Percentiles rank a stretch among this genome's conserved stretches.
phyloP scores from a whole-genome alignment of 1,139 yeast genomes.

The Yamadazyma songkhlaensis region DNA sequence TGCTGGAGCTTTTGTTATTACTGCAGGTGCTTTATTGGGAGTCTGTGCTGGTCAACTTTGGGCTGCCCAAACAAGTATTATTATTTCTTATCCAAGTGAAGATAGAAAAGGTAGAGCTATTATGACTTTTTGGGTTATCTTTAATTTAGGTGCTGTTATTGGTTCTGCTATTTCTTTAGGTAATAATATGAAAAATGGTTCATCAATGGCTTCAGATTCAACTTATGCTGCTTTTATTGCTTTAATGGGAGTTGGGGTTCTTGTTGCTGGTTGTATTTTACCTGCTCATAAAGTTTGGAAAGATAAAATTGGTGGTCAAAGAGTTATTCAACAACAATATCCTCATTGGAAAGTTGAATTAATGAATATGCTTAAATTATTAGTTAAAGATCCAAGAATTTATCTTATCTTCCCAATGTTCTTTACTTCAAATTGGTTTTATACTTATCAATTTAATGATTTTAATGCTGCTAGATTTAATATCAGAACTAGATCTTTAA shows the following conservation, averaged over 20 bases:
- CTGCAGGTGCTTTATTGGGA: constrained; percentile 61
- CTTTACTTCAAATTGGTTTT: constrained; percentile 64
- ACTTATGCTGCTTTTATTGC: constrained; percentile 59
- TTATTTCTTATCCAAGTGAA: constrained; percentile 61
- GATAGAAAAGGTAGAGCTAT: constrained; percentile 52
- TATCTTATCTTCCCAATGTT: constrained; percentile 57
- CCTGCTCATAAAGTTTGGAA: constrained; percentile 50
- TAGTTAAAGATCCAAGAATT: constrained; percentile 47
- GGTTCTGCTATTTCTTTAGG: constrained; percentile 59
- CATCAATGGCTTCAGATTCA: constrained; percentile 46
- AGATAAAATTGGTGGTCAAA: constrained; percentile 33
- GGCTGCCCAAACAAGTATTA: constrained; percentile 62
- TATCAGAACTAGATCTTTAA: constrained; percentile 58
- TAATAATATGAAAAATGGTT: constrained; percentile 39
- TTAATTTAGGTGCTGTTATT: constrained; percentile 63
- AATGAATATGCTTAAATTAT: constrained; percentile 35
- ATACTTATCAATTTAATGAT: constrained; percentile 62
- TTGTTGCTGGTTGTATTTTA: constrained; percentile 42
- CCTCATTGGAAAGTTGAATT: constrained; percentile 51
- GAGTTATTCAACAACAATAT: constrained; percentile 41
- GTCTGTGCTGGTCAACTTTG: constrained; percentile 50
- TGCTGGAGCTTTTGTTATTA: constrained; percentile 48
- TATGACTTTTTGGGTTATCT: constrained; percentile 60
- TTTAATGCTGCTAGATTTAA: constrained; percentile 57
- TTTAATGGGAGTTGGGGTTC: constrained; percentile 48